A percentile compares a stretch with the other conserved stretches of the same genome.
Evolutionary conservation across 225 moss, liverwort and hornwort genomes (phyloP).

Genomic region (Pleurozium schreberi): DNA sequence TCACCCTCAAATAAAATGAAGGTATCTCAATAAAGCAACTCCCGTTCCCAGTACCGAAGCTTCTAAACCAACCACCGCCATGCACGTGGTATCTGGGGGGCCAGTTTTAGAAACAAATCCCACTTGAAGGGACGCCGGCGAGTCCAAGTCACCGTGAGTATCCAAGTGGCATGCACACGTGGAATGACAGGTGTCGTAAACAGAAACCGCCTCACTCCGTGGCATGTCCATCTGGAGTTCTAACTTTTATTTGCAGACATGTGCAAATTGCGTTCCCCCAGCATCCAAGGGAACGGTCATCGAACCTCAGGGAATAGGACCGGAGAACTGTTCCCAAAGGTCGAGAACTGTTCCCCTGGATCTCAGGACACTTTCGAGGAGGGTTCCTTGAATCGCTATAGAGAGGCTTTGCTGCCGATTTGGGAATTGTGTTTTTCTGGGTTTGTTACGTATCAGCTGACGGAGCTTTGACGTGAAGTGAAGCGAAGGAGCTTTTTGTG

Average conservation of each 20-base stretch:
- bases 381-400: background rate
- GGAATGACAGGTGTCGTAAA: background rate
- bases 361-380: background rate
- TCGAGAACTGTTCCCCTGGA: background rate
- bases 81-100: background rate
- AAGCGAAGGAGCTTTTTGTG: too few relatives aligned
- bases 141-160: background rate
- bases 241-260: too few relatives aligned
- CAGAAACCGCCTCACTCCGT: background rate
- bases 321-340: background rate
- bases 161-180: background rate
- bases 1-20: background rate
- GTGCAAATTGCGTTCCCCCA: too few relatives aligned
- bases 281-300: background rate
- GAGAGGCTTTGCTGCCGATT: background rate
- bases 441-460: background rate
- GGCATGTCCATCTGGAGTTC: background rate
- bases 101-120: background rate
- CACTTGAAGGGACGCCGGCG: background rate
- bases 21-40: too few relatives aligned
- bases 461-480: background rate
- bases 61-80: background rate
- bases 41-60: background rate
- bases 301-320: background rate
- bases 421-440: background rate